phyloP scores from a whole-genome alignment of 495 filamentous ascomycete genomes.

The Penicillium longicatenatum region DNA sequence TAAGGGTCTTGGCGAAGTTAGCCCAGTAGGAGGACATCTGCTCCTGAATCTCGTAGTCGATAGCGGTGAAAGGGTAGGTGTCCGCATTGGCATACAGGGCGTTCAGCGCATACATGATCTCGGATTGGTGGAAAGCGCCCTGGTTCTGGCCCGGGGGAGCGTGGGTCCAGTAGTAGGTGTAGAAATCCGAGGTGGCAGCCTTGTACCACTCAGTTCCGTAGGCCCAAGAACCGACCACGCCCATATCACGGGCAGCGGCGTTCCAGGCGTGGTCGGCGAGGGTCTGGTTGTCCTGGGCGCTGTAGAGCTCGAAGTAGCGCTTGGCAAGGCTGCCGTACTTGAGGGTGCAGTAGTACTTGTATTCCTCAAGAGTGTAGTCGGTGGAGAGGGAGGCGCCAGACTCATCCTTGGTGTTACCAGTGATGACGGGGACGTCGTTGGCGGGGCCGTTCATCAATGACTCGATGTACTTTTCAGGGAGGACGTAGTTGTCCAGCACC shows the following conservation, averaged over 20 bases:
- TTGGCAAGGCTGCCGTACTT: slow-evolving; percentile 30
- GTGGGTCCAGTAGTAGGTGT: slow-evolving; percentile 38
- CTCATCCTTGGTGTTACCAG: slow-evolving; percentile 36
- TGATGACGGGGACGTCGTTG: slow-evolving; percentile 42
- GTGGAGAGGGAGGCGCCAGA: slow-evolving; percentile 25
- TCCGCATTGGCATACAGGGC: slow-evolving; percentile 30
- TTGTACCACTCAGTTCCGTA: slow-evolving; percentile 32
- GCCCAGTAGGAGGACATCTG: slow-evolving; percentile 34
- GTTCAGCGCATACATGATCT: slow-evolving; percentile 33
- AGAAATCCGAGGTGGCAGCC: slow-evolving; percentile 26
- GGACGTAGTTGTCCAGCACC: slow-evolving; percentile 30
- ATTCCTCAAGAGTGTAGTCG: slow-evolving; percentile 28
- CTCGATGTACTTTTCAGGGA: slow-evolving; percentile 30
- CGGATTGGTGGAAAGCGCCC: slow-evolving; percentile 35
- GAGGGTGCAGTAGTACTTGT: slow-evolving; percentile 23
- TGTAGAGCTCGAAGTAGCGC: slow-evolving; percentile 29
- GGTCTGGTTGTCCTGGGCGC: slow-evolving; percentile 18
- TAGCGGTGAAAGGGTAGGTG: slow-evolving; percentile 26
- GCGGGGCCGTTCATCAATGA: slow-evolving; percentile 27
- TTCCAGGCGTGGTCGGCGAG: slow-evolving; percentile 30
- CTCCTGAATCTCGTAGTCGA: slow-evolving; percentile 26
- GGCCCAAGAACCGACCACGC: slow-evolving; percentile 26
- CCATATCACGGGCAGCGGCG: slow-evolving; percentile 29
- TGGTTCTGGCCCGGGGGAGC: slow-evolving; percentile 29
- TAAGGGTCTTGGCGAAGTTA: slow-evolving; percentile 33